Base-by-base conservation (phyloP, 2,329 filamentous ascomycete species). In the Alternaria infectoria region DNA sequence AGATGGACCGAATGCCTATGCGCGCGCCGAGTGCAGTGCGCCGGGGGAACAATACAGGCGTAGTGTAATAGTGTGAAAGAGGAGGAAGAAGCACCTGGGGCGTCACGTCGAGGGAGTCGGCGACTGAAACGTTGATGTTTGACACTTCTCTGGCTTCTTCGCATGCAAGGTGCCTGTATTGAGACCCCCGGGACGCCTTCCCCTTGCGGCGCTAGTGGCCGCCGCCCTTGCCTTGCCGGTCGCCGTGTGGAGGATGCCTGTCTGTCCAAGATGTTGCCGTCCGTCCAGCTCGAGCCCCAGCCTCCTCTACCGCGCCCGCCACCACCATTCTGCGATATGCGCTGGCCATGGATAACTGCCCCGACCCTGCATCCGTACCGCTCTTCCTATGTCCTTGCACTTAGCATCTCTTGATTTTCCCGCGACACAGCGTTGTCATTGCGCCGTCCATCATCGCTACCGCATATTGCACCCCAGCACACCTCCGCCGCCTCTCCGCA, bases 301-400 rank as follows among this genome's bases (percentile, higher is more conserved):
- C 64, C 62, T 61, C 59, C 52, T 49, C 30, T 43, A 46, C 36
- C 25, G 54, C 46, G 47, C 63, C 64, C 59, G 63, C 66, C 63
- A 65, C 64, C 66, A 59, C 54, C 58, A 60, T 67, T 69, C 49
- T 50, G 36, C 5, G 52, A 55, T 44, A 60, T 72, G 70, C 59
- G 70, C 57, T 71, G 70, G 67, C 69, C 54, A 61, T 66, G 61
- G 58, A 69, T 62, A 67, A 67, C 62, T 60, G 25, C 65, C 15
- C 15, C 57, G 28, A 32, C 57, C 44, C 59, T 63, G 60, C 56
- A 45, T 57, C 64, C 55, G 45, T 55, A 44, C 58, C 60, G 62
- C 62, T 50, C 57, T 32, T 56, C 59, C 57, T 25, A 52, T 57
- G 64, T 63, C 69, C 65, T 66, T 73, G 69, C 69, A 70, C 65